Conservation (phyloP, 306 rosid genomes). For the Cicer pinnatifidum region DNA sequence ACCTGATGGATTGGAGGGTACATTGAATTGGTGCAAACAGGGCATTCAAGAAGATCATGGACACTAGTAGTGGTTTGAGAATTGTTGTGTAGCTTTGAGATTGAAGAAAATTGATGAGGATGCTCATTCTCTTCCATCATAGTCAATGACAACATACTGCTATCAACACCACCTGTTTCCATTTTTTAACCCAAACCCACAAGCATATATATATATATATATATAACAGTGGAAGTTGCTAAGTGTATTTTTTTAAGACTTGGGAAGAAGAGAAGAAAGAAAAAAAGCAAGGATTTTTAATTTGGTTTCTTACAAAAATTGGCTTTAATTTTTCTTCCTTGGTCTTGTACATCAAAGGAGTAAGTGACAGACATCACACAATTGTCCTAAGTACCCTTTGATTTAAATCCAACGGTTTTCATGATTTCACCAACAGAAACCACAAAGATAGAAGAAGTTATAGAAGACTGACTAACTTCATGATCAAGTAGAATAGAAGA, state of each 20-base stretch:
- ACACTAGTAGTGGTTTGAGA: slow-evolving; percentile 61
- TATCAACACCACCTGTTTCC: slow-evolving; percentile 58
- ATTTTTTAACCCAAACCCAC: slow-evolving; percentile 43
- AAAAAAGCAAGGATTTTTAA: slow-evolving; percentile 30
- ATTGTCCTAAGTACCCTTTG: slow-evolving; percentile 36
- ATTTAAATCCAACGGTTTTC: slow-evolving; percentile 42
- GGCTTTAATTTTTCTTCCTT: slow-evolving; percentile 43
- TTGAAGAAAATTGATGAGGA: slow-evolving; percentile 56
- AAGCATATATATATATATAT: not conserved
- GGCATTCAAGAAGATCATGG: slow-evolving; percentile 82
- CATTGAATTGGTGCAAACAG: slow-evolving; percentile 77
- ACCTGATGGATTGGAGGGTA: slow-evolving; percentile 88
- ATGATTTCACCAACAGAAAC: slow-evolving; percentile 13
- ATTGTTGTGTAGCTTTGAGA: slow-evolving; percentile 57
- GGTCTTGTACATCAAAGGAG: slow-evolving; percentile 30
- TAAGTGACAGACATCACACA: not conserved
- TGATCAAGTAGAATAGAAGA: too few species aligned
- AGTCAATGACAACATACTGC: slow-evolving; percentile 52
- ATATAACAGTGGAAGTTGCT: not conserved
- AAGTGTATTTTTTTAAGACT: slow-evolving; percentile 18
- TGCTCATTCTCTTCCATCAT: slow-evolving; percentile 64
- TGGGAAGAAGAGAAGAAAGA: not conserved
- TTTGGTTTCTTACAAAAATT: slow-evolving; percentile 31
- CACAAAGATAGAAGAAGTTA: not conserved
- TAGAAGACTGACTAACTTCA: not conserved